Evolutionary conservation across 495 filamentous ascomycete genomes (phyloP), one percentile per base, ranked within the genome.

Genomic region (Pseudevernia furfuracea): DNA sequence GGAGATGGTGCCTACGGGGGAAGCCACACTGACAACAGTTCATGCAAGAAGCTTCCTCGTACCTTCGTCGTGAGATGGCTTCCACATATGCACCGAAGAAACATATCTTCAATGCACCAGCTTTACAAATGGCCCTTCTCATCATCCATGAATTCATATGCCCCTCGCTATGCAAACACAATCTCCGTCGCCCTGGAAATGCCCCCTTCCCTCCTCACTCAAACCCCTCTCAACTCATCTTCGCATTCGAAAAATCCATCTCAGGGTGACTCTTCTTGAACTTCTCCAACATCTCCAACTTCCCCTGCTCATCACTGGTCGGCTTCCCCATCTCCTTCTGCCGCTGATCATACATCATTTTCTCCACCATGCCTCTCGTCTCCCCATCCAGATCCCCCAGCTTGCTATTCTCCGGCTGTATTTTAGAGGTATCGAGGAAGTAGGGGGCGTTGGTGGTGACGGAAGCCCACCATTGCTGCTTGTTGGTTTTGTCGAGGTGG

Each of bases 321-420:
- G 89, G 88, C 73, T 86, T 83, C 10, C 94, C 94, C 77, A 84
- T 80, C 81, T 96, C 94, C 85, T 97, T 97, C 82, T 96, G 92
- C 55, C 89, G 81, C 82, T 98, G 94, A 78, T 98, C 94, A 46
- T 82, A 98, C 94, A 98, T 98, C 94, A 98, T 97, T 84, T 98
- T 98, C 86, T 98, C 94, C 49, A 98, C 94, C 93, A 98, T 97
- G n/a, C 84, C 80, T 65, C 94, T 82, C 66, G 94, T 98, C 83
- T 96, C 90, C 59, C 95, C 93, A 72, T 98, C 95, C 64, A 98
- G 78, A 76, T 98, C 94, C 63, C 87, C 82, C 69, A 98, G 77
- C 72, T 89, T 94, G 67, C 85, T 89, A 73, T 89, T 92, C 79
- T 98, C 94, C 25, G 94, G 94, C 72, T 85, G 84, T 77, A 98